A percentile compares a stretch with the other conserved stretches of the same genome.
These are phyloP conservation scores for Solanum hybrid DNA, from an alignment of 305 asterid species.

Conservation along the genomic window DNA sequence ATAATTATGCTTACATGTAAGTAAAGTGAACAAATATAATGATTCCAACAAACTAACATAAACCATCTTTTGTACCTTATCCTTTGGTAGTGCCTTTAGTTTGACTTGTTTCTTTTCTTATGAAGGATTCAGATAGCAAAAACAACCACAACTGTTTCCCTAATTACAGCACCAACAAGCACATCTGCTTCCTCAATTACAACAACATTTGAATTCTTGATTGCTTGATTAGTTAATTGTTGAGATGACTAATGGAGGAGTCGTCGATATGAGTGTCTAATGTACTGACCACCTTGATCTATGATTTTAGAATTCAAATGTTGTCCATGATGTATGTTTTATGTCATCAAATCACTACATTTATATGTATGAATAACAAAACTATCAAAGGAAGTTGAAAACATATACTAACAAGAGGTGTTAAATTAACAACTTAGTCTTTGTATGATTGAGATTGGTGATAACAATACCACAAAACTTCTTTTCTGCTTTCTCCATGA, in stretches of 20 bases:
- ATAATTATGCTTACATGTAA: no score
- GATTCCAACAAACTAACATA: no score
- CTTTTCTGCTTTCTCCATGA: background rate
- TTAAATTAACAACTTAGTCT: background rate
- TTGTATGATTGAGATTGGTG: background rate
- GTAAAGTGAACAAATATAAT: no score
- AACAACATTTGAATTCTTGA: background rate
- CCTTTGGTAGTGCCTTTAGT: no score
- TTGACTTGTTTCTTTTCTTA: no score
- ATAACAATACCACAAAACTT: background rate
- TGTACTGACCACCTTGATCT: background rate
- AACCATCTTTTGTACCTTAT: no score
- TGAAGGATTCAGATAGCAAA: background rate
- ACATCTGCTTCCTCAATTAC: background rate
- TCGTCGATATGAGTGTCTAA: background rate
- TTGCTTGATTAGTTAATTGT: background rate
- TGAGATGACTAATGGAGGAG: background rate
- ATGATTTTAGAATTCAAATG: background rate
- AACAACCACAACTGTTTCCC: no score
- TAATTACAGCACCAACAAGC: background rate
- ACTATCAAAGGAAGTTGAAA: background rate
- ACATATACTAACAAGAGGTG: background rate
- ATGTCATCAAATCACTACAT: no score
- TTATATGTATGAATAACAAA: background rate
- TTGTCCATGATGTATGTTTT: background rate